Evolutionary conservation across 129 eudicot species (phyloP), one percentile per base, ranked within the genome.

Genomic region (Tanacetum coccineum): DNA sequence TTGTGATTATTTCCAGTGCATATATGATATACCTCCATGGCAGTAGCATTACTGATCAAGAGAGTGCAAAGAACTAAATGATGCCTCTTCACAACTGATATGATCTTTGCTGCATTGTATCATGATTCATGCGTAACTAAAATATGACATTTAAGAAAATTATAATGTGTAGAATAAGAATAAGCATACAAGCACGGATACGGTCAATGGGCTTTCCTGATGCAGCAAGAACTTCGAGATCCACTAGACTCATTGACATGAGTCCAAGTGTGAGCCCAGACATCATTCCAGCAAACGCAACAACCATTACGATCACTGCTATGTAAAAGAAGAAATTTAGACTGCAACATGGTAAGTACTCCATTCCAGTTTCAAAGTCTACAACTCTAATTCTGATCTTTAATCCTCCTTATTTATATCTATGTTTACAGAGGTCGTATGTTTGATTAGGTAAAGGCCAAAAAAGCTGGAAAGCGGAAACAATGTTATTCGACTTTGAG

Each of bases 21-120:
- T 9, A 6, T 67, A 52, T 4, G 28, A 20, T 32, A 22, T 76
- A 84, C 95, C 90, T 84, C 95, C 90, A 84, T 84, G 6, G 95
- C 87, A 63, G 80, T 79, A 15, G 95, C 83, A 64, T 84, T 81
- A 72, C 81, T 55, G 66, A 87, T 76, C 48, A 87, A 70, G 45
- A 87, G 85, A 1, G 95, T 87, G 59, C 85, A 81, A 13, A 87
- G 90, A 61, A 87, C 75, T 30, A 81, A 76, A 68, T 84, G 95
- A 59, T 66, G 79, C 62, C 74, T 72, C 71, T 77, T 80, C 21
- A 82, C 78, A 42, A 80, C 74, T 3, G 95, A 78, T 58, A 71
- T 73, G 15, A 81, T 84, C 79, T 75, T 84, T 62, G 83, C 90
- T 84, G 86, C 68, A 72, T 51, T 20, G 28, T 63, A 4, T 56